These are phyloP conservation scores for Corymbia citriodora DNA, from an alignment of 441 rosid species.

Conservation along the genomic window DNA sequence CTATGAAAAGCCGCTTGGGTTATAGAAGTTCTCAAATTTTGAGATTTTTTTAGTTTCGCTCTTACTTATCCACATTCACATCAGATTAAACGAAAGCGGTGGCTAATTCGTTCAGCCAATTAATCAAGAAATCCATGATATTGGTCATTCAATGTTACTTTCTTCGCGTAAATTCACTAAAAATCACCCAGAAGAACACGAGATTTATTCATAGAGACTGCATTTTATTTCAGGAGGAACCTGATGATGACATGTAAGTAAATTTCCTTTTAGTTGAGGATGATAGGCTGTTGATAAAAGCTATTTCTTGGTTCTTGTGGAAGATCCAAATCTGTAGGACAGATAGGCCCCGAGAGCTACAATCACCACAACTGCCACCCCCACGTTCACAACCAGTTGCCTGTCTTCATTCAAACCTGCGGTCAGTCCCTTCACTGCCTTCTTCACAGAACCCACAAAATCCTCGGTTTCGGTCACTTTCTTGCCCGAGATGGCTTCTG, in stretches of 20 bases:
- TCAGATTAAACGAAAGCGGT: neutral
- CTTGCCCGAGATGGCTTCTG: neutral
- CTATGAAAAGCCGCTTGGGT: neutral
- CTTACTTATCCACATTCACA: neutral
- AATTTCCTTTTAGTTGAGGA: neutral
- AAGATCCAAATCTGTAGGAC: conserved; percentile 28
- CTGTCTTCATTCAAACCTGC: conserved; percentile 39
- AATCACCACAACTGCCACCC: conserved; percentile 58
- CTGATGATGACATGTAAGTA: neutral
- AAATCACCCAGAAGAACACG: neutral
- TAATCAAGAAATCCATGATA: neutral
- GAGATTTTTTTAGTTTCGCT: neutral
- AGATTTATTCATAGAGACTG: neutral
- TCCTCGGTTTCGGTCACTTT: conserved; percentile 6
- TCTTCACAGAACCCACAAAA: conserved; percentile 13
- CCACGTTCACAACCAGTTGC: conserved; percentile 41
- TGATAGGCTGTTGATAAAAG: neutral
- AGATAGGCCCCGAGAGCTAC: conserved; percentile 62
- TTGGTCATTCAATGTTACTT: neutral
- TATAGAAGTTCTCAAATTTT: neutral
- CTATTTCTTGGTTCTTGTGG: neutral
- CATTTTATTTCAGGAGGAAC: neutral
- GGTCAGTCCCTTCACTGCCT: conserved; percentile 16
- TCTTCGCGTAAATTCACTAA: neutral
- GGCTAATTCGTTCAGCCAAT: neutral